These are phyloP conservation scores for Dispira simplex DNA, from an alignment of 192 early-diverging fungal genomes.

Conservation along the genomic window DNA sequence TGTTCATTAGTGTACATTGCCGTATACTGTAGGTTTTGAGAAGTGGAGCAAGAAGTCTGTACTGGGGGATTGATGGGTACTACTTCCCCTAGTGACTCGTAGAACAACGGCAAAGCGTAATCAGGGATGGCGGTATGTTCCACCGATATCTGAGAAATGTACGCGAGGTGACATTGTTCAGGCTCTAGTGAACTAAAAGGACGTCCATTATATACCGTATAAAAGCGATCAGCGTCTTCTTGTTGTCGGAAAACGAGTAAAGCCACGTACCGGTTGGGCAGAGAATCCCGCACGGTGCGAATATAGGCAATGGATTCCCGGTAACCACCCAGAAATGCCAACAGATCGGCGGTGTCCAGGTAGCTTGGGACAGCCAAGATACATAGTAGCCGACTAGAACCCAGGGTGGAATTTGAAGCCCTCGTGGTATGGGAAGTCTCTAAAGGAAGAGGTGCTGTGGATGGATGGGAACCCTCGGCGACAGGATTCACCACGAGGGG, in stretches of 20 bases:
- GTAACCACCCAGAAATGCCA: slow-evolving; percentile 64
- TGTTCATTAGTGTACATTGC: too few species aligned
- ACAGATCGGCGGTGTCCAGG: slow-evolving; percentile 79
- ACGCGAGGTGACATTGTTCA: slow-evolving; percentile 70
- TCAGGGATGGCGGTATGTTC: slow-evolving; percentile 38
- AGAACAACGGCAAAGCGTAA: slow-evolving; percentile 37
- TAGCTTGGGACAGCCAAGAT: slow-evolving; percentile 80
- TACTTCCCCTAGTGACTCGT: slow-evolving; percentile 25
- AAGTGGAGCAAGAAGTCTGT: too few species aligned
- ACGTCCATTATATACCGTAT: slow-evolving; percentile 64
- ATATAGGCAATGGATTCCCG: slow-evolving; percentile 54
- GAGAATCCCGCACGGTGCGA: slow-evolving; percentile 59
- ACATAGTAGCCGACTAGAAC: slow-evolving; percentile 25
- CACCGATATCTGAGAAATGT: slow-evolving; percentile 53
- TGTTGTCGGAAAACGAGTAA: slow-evolving; percentile 59
- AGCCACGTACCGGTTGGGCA: slow-evolving; percentile 80
- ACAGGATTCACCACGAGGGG: slow-evolving; percentile 15
- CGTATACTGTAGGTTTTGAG: too few species aligned
- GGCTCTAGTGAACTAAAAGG: slow-evolving; percentile 79
- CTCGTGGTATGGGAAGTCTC: too few species aligned
- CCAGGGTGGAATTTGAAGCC: background rate
- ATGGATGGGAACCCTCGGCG: too few species aligned
- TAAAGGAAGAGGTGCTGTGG: too few species aligned
- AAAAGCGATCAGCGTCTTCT: slow-evolving; percentile 46
- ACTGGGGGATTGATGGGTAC: background rate